These are phyloP conservation scores for Penicillium cataractarum DNA, from an alignment of 495 filamentous ascomycete genomes.

Conservation along the genomic window DNA sequence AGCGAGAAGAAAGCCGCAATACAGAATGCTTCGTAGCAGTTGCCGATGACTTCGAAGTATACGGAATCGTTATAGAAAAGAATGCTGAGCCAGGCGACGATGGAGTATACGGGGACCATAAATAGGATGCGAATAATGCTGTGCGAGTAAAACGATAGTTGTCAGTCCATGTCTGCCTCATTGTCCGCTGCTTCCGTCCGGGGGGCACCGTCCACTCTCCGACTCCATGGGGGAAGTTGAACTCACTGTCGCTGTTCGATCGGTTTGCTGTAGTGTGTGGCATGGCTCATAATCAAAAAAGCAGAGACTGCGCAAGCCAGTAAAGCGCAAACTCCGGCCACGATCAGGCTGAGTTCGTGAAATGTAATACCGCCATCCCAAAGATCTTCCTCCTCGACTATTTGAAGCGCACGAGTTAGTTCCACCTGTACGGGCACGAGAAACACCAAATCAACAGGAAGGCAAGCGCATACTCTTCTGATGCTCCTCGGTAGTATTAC, in stretches of 20 bases:
- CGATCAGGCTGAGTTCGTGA: conserved; percentile 49
- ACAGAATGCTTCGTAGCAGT: conserved; percentile 92
- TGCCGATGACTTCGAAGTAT: conserved; percentile 78
- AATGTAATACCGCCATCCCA: conserved; percentile 55
- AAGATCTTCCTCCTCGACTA: conserved; percentile 46
- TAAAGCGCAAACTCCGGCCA: conserved; percentile 52
- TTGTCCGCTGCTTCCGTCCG: neutral
- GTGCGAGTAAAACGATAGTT: conserved; percentile 4
- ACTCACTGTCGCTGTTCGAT: conserved; percentile 80
- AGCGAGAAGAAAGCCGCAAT: conserved; percentile 92
- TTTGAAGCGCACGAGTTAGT: conserved; percentile 17
- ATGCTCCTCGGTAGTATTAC: conserved; percentile 52
- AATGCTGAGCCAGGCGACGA: conserved; percentile 77
- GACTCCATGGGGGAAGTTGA: neutral
- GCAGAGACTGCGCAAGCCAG: conserved; percentile 47
- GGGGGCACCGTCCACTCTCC: neutral
- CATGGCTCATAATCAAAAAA: conserved; percentile 73
- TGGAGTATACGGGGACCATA: conserved; percentile 86
- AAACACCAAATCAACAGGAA: neutral
- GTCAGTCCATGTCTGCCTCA: conserved; percentile 18
- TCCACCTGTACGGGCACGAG: neutral
- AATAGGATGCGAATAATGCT: conserved; percentile 90
- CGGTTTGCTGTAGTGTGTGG: conserved; percentile 80
- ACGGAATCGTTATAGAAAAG: conserved; percentile 78
- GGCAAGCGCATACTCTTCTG: conserved; percentile 41